Conservation (phyloP, 805 yeast species). For the Lipomyces oligophaga region DNA sequence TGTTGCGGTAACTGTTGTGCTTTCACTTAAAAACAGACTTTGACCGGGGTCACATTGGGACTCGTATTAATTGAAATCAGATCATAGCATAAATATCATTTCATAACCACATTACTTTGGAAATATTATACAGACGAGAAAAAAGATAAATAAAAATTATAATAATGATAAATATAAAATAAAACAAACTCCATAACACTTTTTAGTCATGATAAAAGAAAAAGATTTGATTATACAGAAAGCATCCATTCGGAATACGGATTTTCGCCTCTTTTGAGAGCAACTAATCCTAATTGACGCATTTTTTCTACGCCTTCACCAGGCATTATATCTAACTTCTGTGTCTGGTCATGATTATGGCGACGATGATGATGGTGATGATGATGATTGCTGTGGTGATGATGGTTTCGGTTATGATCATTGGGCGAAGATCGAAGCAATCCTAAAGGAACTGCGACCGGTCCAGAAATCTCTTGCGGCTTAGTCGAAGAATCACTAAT, state of each 20-base stretch:
- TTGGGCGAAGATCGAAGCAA: not conserved
- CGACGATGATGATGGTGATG: slow-evolving; percentile 19
- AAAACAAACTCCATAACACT: not conserved
- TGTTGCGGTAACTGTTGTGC: no score
- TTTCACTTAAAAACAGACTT: no score
- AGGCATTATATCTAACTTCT: slow-evolving; percentile 18
- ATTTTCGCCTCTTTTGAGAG: slow-evolving; percentile 22
- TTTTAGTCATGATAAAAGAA: not conserved
- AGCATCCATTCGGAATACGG: slow-evolving; percentile 30
- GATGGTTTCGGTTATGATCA: not conserved
- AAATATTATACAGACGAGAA: no score
- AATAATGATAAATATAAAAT: no score
- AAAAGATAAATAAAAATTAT: no score
- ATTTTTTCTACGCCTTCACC: slow-evolving; percentile 32
- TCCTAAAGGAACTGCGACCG: not conserved
- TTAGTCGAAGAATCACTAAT: not conserved
- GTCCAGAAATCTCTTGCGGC: not conserved
- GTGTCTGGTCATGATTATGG: slow-evolving; percentile 13
- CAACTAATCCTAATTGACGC: slow-evolving; percentile 30
- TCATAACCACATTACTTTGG: no score
- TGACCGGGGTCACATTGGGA: no score
- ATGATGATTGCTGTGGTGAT: slow-evolving; percentile 5
- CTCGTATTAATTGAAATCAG: no score
- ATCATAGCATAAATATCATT: no score
- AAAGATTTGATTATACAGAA: slow-evolving; percentile 7